Conservation (phyloP, 441 rosid species). For the Croton setiger region DNA sequence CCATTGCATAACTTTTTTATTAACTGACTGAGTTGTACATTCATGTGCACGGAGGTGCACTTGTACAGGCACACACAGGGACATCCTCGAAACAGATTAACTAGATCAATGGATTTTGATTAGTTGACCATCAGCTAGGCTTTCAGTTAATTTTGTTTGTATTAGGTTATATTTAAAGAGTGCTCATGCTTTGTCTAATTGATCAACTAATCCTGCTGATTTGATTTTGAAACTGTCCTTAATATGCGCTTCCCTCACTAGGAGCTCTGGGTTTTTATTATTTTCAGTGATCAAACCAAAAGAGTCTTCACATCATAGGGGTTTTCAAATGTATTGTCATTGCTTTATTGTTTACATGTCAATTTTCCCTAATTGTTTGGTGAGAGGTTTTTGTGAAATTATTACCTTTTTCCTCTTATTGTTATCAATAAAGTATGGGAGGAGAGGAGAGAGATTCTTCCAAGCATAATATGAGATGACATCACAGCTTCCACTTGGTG, state of each 20-base stretch:
- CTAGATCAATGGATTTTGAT: background rate
- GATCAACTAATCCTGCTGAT: background rate
- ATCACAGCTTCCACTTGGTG: background rate
- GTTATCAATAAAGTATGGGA: background rate
- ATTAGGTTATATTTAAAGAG: background rate
- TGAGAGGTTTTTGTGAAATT: background rate
- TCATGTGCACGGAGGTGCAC: background rate
- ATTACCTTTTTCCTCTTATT: background rate
- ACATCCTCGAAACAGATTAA: background rate
- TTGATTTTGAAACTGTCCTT: background rate
- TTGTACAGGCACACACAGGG: background rate
- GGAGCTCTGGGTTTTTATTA: background rate
- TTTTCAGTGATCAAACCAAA: background rate
- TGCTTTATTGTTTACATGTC: background rate
- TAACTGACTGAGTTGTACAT: background rate
- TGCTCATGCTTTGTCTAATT: no score
- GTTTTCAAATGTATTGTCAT: background rate
- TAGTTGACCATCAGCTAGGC: no score
- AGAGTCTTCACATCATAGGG: background rate
- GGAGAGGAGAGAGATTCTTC: constrained; percentile 1
- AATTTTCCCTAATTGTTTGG: background rate
- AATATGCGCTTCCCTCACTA: background rate
- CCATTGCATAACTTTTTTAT: background rate
- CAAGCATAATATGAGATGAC: background rate
- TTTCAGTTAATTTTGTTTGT: background rate